Conservation (phyloP, 2,329 filamentous ascomycete species). For the Nannizziopsis arthrosporioides region DNA sequence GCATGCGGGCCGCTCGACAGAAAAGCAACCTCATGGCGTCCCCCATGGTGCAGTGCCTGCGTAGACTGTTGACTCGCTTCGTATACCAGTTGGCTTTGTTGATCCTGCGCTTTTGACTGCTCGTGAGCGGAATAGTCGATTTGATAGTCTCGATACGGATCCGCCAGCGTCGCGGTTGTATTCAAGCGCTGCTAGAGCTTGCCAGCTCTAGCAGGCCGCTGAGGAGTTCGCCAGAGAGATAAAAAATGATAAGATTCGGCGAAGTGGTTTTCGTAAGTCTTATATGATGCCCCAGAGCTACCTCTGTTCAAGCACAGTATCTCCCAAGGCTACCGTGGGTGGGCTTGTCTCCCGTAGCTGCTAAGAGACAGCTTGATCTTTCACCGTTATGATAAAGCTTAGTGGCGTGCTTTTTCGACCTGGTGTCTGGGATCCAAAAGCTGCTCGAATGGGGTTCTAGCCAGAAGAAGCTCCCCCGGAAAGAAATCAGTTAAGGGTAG, state of each 20-base stretch:
- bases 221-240: slow-evolving; percentile 10
- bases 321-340: no score
- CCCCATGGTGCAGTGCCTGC: slow-evolving; percentile 27
- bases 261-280: neutral
- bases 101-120: slow-evolving; percentile 53
- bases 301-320: no score
- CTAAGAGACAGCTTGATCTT: no score
- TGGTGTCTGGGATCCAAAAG: no score
- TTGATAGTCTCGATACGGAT: slow-evolving; percentile 66
- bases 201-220: slow-evolving; percentile 53
- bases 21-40: slow-evolving; percentile 25
- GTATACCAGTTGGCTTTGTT: slow-evolving; percentile 53
- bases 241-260: neutral
- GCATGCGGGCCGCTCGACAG: slow-evolving; percentile 25
- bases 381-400: no score
- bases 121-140: slow-evolving; percentile 62
- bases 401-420: no score
- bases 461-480: no score
- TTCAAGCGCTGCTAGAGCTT: slow-evolving; percentile 66
- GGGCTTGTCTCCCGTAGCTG: no score
- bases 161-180: slow-evolving; percentile 59
- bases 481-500: no score
- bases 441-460: no score
- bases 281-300: no score
- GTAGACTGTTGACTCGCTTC: slow-evolving; percentile 36